Conservation (phyloP, 2,329 filamentous ascomycete genomes). For the Ploettnerulaceae sp. region DNA sequence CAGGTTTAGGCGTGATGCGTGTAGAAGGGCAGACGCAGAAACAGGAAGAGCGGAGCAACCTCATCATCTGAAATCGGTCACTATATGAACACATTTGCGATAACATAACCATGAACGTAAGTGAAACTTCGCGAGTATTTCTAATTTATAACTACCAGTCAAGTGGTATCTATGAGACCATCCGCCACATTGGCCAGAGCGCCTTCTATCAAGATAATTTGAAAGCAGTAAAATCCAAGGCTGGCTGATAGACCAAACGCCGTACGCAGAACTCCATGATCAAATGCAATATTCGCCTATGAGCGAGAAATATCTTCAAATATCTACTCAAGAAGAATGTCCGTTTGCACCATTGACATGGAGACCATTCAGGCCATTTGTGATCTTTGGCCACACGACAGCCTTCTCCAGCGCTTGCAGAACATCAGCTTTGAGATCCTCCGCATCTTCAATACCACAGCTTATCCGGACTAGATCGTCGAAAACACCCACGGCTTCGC, state of each 20-base stretch:
- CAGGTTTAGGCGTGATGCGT: no score
- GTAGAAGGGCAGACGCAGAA: no score
- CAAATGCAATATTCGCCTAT: background rate
- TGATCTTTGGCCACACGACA: constrained; percentile 29
- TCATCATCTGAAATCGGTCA: no score
- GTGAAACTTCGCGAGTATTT: background rate
- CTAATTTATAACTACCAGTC: constrained; percentile 1
- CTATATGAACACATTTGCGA: no score
- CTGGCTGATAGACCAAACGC: constrained; percentile 3
- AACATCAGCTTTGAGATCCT: constrained; percentile 78
- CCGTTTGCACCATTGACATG: constrained; percentile 2
- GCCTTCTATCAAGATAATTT: no score
- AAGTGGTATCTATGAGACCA: background rate
- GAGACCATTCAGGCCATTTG: constrained; percentile 26
- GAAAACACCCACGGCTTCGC: constrained; percentile 88
- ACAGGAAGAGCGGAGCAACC: no score
- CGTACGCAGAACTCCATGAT: background rate
- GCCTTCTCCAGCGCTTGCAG: constrained; percentile 77
- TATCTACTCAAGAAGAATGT: background rate
- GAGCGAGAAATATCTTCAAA: background rate
- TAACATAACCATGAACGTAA: background rate
- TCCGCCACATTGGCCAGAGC: no score
- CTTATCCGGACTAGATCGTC: constrained; percentile 92
- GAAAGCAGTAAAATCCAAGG: background rate
- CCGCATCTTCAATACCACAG: constrained; percentile 88